Percentiles rank a stretch among this genome's conserved stretches.
Evolutionary conservation across 257 asterid genomes (phyloP).

Genomic region (Solanum chilense): DNA sequence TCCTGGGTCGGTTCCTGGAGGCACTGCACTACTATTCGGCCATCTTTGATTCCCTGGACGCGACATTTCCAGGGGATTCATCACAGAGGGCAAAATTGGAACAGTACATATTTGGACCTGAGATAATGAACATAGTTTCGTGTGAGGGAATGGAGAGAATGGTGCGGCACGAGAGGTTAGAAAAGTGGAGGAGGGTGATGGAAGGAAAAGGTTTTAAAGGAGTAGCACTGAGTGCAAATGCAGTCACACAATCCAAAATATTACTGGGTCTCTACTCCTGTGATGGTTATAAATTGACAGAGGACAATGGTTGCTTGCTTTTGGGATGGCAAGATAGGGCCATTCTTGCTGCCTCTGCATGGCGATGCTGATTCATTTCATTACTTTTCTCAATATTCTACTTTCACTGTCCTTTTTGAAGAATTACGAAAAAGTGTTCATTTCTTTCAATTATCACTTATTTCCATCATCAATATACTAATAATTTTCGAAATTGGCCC

Average conservation of each 20-base stretch:
- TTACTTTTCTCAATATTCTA: too few species aligned
- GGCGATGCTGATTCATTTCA: slow-evolving; percentile 43
- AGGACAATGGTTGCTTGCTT: slow-evolving; percentile 69
- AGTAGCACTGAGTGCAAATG: slow-evolving; percentile 55
- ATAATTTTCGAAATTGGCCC: not conserved
- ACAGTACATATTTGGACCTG: slow-evolving; percentile 68
- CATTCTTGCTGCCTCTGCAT: slow-evolving; percentile 77
- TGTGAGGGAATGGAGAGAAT: slow-evolving; percentile 57
- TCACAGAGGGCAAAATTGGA: slow-evolving; percentile 75
- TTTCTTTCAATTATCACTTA: too few species aligned
- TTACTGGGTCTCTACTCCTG: slow-evolving; percentile 70
- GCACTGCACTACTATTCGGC: slow-evolving; percentile 78
- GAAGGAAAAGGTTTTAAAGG: slow-evolving; percentile 74
- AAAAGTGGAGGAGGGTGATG: slow-evolving; percentile 75
- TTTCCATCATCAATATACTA: not conserved
- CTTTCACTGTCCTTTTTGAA: too few species aligned
- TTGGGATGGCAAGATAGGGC: slow-evolving; percentile 86
- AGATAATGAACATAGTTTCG: slow-evolving; percentile 64
- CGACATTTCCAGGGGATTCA: slow-evolving; percentile 71
- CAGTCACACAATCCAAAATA: slow-evolving; percentile 71
- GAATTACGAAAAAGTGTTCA: too few species aligned
- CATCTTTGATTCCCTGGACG: slow-evolving; percentile 70
- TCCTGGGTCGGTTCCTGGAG: slow-evolving; percentile 69
- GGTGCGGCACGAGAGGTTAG: slow-evolving; percentile 67
- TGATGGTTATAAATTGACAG: slow-evolving; percentile 74